Percentiles rank a stretch among this genome's conserved stretches.
These are phyloP conservation scores for Maudiozyma turicensis DNA, from an alignment of 805 yeast genomes.

Conservation along the genomic window DNA sequence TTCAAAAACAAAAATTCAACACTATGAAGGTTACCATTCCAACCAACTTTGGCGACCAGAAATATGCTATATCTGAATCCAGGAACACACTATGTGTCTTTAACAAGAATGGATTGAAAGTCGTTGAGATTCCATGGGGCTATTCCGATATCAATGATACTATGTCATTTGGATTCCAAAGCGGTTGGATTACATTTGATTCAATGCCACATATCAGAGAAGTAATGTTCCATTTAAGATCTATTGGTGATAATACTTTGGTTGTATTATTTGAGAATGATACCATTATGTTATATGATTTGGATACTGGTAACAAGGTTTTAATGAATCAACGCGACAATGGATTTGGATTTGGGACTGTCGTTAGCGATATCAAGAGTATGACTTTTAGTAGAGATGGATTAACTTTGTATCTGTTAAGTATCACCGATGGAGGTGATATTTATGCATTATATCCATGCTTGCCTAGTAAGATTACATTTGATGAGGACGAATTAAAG, in stretches of 20 bases:
- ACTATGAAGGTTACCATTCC: constrained; percentile 7
- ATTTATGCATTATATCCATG: constrained; percentile 57
- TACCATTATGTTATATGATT: constrained; percentile 18
- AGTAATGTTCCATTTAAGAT: constrained; percentile 37
- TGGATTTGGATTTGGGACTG: constrained; percentile 16
- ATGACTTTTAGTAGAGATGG: constrained; percentile 32
- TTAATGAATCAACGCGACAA: constrained; percentile 5
- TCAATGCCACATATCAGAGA: constrained; percentile 25
- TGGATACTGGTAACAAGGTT: constrained; percentile 1
- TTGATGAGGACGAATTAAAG: constrained; percentile 24
- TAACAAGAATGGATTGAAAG: constrained; percentile 9
- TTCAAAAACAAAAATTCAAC: background rate
- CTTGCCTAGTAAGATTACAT: constrained; percentile 32
- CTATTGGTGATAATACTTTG: constrained; percentile 13
- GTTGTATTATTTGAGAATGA: constrained; percentile 20
- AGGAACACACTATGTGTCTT: constrained; percentile 18
- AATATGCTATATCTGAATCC: constrained; percentile 7
- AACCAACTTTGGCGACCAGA: background rate
- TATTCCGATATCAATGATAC: constrained; percentile 4
- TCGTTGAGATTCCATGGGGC: constrained; percentile 24
- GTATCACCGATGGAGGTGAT: constrained; percentile 42
- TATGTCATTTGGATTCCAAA: constrained; percentile 1
- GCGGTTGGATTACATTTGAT: background rate
- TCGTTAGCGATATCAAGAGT: constrained; percentile 14
- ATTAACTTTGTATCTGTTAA: constrained; percentile 43